Evolutionary conservation across 208 protist genomes (phyloP), one percentile per base, ranked within the genome.

Genomic region (Angomonas deanei): DNA sequence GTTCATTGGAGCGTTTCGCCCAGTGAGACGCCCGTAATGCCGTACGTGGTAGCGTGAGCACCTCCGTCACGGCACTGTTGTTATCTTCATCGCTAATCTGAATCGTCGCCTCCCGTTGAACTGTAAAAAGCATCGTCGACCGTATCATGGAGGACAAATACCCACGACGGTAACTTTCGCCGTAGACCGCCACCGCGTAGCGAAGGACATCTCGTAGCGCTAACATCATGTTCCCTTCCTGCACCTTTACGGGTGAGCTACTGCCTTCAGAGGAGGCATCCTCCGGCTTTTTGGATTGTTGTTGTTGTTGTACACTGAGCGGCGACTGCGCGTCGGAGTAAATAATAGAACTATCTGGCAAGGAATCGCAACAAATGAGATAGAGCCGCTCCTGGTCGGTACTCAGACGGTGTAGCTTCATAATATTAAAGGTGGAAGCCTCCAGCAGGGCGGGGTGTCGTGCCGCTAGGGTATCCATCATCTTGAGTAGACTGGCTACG

Each of bases 181-280:
- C 83, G 67, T 90, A 90, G 36, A 74, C 80, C 8, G 83, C 83
- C 5, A 74, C 80, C 0, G 83, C 79, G 60, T 78, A 86, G 23
- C 83, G 83, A 66, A 90, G 48, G 21, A 53, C 59, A 23, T 86
- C 66, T 46, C 78, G 78, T 17, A 88, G 46, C 1, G 79, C 52
- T 3, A 68, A 42, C 36, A 75, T 73, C 49, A 71, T 8, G n/a
- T n/a, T n/a, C n/a, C n/a, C n/a, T n/a, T n/a, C n/a, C n/a, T n/a
- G n/a, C n/a, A n/a, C n/a, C n/a, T n/a, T n/a, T n/a, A n/a, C n/a
- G n/a, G n/a, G n/a, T n/a, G n/a, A n/a, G n/a, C n/a, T n/a, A n/a
- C n/a, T n/a, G n/a, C n/a, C n/a, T n/a, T n/a, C n/a, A n/a, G n/a
- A n/a, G n/a, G n/a, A n/a, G n/a, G n/a, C n/a, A n/a, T n/a, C n/a